Conservation (phyloP, 176 grass and related monocot species). For the bread wheat (Triticum aestivum) region DNA sequence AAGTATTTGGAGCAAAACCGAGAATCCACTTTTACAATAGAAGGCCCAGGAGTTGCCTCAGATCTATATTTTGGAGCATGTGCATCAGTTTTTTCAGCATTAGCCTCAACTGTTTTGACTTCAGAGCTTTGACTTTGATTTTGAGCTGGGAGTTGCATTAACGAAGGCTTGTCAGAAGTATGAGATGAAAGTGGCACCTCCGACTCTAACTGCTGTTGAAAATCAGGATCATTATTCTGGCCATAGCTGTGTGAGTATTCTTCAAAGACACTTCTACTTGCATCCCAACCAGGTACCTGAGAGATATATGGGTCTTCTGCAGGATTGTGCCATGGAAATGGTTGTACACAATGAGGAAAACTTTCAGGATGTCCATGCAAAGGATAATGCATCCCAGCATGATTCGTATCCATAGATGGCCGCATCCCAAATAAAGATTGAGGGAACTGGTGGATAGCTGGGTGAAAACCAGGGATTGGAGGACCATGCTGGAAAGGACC, state of each 20-base stretch:
- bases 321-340: slow-evolving; percentile 35
- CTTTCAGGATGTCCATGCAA: slow-evolving; percentile 37
- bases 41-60: slow-evolving; percentile 21
- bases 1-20: slow-evolving; percentile 36
- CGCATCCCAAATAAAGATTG: slow-evolving; percentile 30
- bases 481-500: slow-evolving; percentile 33
- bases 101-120: slow-evolving; percentile 18
- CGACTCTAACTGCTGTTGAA: slow-evolving; percentile 6
- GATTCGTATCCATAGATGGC: slow-evolving; percentile 33
- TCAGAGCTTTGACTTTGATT: slow-evolving; percentile 3
- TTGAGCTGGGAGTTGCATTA: slow-evolving; percentile 9
- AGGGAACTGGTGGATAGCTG: slow-evolving; percentile 35
- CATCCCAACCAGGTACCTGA: slow-evolving; percentile 27
- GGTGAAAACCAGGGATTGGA: slow-evolving; percentile 39
- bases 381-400: slow-evolving; percentile 25
- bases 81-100: not conserved
- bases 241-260: slow-evolving; percentile 23
- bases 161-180: slow-evolving; percentile 6
- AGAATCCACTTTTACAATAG: slow-evolving; percentile 19
- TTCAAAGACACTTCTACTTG: slow-evolving; percentile 14
- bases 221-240: slow-evolving; percentile 2
- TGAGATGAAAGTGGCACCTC: not conserved
- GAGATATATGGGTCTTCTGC: slow-evolving; percentile 20
- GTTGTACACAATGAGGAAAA: slow-evolving; percentile 25
- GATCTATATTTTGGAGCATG: slow-evolving; percentile 1